Evolutionary conservation across 2,329 filamentous ascomycete species (phyloP).

Genomic region (Sarocladium kiliense): DNA sequence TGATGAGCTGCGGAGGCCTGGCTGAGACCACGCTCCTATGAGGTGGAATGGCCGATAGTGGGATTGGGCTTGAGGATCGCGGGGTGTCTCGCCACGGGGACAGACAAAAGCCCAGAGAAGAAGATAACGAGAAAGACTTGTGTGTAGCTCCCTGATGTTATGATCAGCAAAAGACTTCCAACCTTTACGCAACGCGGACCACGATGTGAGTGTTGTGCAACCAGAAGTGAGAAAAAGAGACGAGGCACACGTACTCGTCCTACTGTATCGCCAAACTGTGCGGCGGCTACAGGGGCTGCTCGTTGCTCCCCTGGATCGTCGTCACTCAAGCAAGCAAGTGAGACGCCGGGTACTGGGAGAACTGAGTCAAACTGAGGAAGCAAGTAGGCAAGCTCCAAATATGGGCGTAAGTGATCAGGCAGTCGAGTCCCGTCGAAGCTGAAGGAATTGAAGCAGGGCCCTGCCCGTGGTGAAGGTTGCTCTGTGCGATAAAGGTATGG

Average conservation of each 20-base stretch:
- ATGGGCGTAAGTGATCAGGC: not conserved
- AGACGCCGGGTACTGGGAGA: not conserved
- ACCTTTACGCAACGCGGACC: not conserved
- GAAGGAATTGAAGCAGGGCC: constrained; percentile 7
- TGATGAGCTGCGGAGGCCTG: constrained; percentile 24
- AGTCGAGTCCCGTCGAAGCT: not conserved
- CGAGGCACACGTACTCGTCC: not conserved
- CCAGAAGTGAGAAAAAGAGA: not conserved
- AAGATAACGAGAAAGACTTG: not conserved
- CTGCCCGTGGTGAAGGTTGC: constrained; percentile 8
- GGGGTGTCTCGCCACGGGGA: not conserved
- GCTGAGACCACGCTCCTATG: not conserved
- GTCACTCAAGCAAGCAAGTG: not conserved
- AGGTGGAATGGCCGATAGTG: not conserved
- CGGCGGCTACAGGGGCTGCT: not conserved
- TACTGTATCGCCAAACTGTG: not conserved
- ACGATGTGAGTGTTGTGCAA: not conserved
- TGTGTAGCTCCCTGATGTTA: not conserved
- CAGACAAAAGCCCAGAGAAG: not conserved
- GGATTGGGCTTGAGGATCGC: not conserved
- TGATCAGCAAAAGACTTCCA: not conserved
- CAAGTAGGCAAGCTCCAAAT: not conserved
- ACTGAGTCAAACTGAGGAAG: not conserved
- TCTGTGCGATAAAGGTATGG: constrained; percentile 1
- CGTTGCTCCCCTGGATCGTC: not conserved